phyloP scores from a whole-genome alignment of 768 basidiomycete species.

The Wakefieldia striispora region DNA sequence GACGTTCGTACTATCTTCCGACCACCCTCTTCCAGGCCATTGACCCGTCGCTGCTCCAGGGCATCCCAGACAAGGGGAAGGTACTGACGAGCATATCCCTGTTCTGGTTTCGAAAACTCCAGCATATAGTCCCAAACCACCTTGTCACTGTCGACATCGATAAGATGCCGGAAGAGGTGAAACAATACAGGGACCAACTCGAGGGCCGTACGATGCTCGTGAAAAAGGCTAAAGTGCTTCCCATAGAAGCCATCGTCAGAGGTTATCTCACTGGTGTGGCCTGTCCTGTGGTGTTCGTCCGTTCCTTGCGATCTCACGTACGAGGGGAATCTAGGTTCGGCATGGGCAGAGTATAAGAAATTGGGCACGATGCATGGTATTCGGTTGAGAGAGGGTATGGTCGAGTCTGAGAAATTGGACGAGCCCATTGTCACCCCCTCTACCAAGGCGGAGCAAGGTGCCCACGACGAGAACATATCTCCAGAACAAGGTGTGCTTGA shows the following conservation, averaged over 20 bases:
- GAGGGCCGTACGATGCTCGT: conserved; percentile 91
- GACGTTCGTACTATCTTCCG: conserved; percentile 59
- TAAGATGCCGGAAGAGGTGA: conserved; percentile 80
- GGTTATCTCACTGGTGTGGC: conserved; percentile 91
- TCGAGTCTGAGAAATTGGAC: conserved; percentile 81
- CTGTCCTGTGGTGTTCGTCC: background rate
- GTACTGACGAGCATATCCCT: conserved; percentile 86
- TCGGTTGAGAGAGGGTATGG: conserved; percentile 65
- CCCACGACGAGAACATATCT: conserved; percentile 95
- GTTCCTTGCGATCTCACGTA: conserved; percentile 5
- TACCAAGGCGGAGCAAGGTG: conserved; percentile 92
- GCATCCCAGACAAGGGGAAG: conserved; percentile 91
- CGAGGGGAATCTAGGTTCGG: conserved; percentile 66
- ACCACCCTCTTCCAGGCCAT: background rate
- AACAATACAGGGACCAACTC: conserved; percentile 71
- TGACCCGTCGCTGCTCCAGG: conserved; percentile 44
- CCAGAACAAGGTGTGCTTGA: conserved; percentile 60
- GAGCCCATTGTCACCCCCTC: conserved; percentile 93
- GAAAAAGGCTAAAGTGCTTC: conserved; percentile 81
- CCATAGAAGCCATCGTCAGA: conserved; percentile 92
- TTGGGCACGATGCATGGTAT: conserved; percentile 88
- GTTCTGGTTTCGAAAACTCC: conserved; percentile 92
- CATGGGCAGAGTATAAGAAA: conserved; percentile 92
- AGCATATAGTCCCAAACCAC: conserved; percentile 82
- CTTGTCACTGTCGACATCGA: conserved; percentile 75